phyloP scores from a whole-genome alignment of 139 green algal genomes.

The Pleodorina starrii region DNA sequence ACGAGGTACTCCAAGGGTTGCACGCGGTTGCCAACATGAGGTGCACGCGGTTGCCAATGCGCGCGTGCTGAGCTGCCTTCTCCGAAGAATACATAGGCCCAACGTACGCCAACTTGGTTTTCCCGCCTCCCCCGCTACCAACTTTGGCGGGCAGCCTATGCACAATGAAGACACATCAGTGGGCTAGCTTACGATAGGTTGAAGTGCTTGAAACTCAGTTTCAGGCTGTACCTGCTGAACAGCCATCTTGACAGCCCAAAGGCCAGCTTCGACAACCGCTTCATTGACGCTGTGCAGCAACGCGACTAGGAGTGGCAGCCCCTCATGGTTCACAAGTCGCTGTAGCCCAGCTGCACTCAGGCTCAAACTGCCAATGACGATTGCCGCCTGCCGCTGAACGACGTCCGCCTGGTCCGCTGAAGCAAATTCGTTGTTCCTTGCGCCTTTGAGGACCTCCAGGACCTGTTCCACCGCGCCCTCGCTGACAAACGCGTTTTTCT shows the following conservation, averaged over 20 bases:
- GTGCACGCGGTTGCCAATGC: too few relatives aligned
- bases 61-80: too few relatives aligned
- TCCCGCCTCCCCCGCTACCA: too few relatives aligned
- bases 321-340: not conserved
- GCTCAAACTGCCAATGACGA: conserved; percentile 21
- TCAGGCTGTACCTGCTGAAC: conserved; percentile 1
- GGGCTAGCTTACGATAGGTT: too few relatives aligned
- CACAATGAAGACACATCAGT: too few relatives aligned
- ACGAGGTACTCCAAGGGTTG: too few relatives aligned
- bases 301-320: not conserved
- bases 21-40: too few relatives aligned
- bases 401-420: not conserved
- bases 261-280: conserved; percentile 11
- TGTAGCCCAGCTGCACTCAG: not conserved
- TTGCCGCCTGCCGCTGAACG: conserved; percentile 30
- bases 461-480: conserved; percentile 18
- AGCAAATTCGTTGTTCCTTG: not conserved
- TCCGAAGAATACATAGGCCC: too few relatives aligned
- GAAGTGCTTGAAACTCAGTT: not conserved
- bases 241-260: conserved; percentile 45
- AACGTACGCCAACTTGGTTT: too few relatives aligned
- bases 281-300: conserved; percentile 5
- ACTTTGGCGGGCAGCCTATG: too few relatives aligned
- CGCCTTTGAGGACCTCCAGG: not conserved
- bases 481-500: conserved; percentile 33